Evolutionary conservation across 306 rosid genomes (phyloP).

Genomic region (Biancaea sappan): DNA sequence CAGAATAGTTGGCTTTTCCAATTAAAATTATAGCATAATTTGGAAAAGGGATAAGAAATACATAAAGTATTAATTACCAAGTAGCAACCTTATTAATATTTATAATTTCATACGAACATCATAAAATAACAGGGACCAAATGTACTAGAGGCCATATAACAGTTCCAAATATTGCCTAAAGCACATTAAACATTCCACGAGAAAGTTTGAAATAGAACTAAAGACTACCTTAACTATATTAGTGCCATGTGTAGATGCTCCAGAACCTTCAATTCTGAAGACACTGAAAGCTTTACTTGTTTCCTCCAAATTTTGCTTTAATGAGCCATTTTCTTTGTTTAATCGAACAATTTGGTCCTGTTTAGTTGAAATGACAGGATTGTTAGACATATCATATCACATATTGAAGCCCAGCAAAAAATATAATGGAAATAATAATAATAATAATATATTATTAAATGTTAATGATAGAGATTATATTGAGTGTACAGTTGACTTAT

Average conservation of each 20-base stretch:
- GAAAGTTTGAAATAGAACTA: slow-evolving; percentile 25
- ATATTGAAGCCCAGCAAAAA: slow-evolving; percentile 18
- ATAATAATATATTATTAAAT: slow-evolving; percentile 7
- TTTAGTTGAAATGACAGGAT: slow-evolving; percentile 35
- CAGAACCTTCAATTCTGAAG: slow-evolving; percentile 45
- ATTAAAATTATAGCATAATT: slow-evolving; percentile 15
- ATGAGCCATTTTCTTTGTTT: slow-evolving; percentile 78
- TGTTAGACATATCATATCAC: slow-evolving; percentile 30
- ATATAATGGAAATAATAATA: neutral
- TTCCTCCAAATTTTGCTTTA: slow-evolving; percentile 75
- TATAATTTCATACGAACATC: slow-evolving; percentile 21
- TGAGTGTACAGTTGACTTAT: too few species aligned
- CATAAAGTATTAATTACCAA: neutral
- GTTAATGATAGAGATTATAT: too few species aligned
- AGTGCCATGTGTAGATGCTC: slow-evolving; percentile 50
- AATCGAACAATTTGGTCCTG: slow-evolving; percentile 78
- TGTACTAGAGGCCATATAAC: neutral
- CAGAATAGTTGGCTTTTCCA: slow-evolving; percentile 16
- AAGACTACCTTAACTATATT: slow-evolving; percentile 52
- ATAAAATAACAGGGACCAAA: slow-evolving; percentile 14
- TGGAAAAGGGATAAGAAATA: neutral
- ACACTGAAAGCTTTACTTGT: slow-evolving; percentile 47
- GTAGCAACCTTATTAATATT: slow-evolving; percentile 1
- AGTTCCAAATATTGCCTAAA: neutral
- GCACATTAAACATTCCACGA: slow-evolving; percentile 7